Percentiles rank a stretch among this genome's conserved stretches.
phyloP scores from a whole-genome alignment of 2,329 filamentous ascomycete genomes.

The Cladosporium colombiae region DNA sequence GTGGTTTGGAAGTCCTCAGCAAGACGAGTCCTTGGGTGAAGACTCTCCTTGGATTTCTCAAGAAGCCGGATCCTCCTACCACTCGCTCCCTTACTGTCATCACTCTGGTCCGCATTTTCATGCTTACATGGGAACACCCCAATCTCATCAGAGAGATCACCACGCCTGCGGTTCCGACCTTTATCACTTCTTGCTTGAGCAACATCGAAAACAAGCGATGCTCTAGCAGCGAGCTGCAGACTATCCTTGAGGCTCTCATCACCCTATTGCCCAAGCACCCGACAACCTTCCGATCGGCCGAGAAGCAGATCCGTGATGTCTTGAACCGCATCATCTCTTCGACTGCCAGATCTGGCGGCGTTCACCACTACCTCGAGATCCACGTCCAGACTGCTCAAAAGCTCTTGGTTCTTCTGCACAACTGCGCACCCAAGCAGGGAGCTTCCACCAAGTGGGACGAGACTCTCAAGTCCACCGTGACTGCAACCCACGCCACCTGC shows the following conservation, averaged over 20 bases:
- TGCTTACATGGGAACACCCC: conserved; percentile 76
- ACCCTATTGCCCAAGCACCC: conserved; percentile 77
- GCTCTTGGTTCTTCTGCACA: conserved; percentile 70
- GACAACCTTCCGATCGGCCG: conserved; percentile 77
- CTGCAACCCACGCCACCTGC: conserved; percentile 67
- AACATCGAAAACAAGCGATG: conserved; percentile 50
- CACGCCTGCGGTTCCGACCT: conserved; percentile 75
- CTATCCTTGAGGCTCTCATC: conserved; percentile 69
- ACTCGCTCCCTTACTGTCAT: conserved; percentile 77
- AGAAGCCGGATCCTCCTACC: conserved; percentile 75
- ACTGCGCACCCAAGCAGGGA: conserved; percentile 78
- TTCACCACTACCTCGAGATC: conserved; percentile 25
- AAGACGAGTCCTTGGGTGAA: conserved; percentile 74
- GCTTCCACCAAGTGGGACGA: conserved; percentile 77
- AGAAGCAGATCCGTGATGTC: conserved; percentile 58
- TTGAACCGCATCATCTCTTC: conserved; percentile 28
- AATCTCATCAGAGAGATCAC: conserved; percentile 85
- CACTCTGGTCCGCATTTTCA: conserved; percentile 79
- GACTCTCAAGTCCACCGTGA: conserved; percentile 62
- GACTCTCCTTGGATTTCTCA: conserved; percentile 72
- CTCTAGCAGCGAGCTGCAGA: conserved; percentile 52
- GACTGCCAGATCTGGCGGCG: conserved; percentile 41
- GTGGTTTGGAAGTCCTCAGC: conserved; percentile 79
- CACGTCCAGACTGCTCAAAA: conserved; percentile 57
- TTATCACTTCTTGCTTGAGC: conserved; percentile 71